These are phyloP conservation scores for Salvia splendens DNA, from an alignment of 257 asterid species.

Conservation along the genomic window DNA sequence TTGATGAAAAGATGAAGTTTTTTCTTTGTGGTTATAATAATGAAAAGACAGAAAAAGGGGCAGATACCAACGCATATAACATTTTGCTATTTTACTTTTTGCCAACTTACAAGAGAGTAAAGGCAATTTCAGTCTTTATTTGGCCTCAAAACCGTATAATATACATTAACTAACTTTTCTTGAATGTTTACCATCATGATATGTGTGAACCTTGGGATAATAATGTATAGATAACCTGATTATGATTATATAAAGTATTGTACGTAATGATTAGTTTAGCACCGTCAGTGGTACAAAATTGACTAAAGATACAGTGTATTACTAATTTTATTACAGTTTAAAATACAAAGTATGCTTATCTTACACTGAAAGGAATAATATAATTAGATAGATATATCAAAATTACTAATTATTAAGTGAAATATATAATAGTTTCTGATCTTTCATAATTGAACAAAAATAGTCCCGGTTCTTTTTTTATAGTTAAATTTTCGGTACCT, in stretches of 20 bases:
- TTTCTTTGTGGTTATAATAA: conserved; percentile 33
- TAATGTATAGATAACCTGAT: conserved; percentile 9
- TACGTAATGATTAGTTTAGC: conserved; percentile 31
- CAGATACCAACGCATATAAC: conserved; percentile 17
- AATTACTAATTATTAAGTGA: too few species aligned
- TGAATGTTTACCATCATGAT: not conserved
- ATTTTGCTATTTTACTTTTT: conserved; percentile 26
- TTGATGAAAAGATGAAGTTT: conserved; percentile 14
- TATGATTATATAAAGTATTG: conserved; percentile 6
- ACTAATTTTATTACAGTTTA: not conserved
- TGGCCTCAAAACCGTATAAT: conserved; percentile 20
- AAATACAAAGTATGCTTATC: too few species aligned
- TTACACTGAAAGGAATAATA: too few species aligned
- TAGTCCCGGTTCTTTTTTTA: too few species aligned
- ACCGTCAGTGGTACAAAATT: conserved; percentile 29
- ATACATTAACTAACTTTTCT: conserved; percentile 21
- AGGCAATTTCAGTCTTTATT: conserved; percentile 21
- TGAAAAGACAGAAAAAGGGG: conserved; percentile 23
- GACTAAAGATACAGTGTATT: conserved; percentile 1
- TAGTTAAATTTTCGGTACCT: too few species aligned
- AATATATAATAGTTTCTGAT: too few species aligned
- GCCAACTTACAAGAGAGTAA: conserved; percentile 4
- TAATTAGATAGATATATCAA: too few species aligned
- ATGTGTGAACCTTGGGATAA: not conserved
- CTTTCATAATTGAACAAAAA: too few species aligned